Evolutionary conservation across 2,329 filamentous ascomycete genomes (phyloP).

Genomic region (Hypoxylon sp.): DNA sequence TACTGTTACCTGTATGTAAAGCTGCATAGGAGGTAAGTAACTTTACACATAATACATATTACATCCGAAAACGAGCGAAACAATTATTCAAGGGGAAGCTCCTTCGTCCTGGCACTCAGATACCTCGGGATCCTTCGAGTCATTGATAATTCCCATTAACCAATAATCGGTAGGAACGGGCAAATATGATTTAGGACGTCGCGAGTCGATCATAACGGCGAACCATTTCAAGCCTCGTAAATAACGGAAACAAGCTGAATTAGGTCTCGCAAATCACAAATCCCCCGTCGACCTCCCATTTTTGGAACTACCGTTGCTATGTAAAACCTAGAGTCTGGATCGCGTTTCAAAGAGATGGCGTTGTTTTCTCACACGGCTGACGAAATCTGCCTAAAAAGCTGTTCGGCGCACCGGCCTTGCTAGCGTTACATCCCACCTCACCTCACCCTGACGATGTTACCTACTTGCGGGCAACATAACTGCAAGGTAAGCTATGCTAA

Average conservation of each 20-base stretch:
- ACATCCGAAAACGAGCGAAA: slow-evolving; percentile 4
- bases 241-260: slow-evolving; percentile 19
- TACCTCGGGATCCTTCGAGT: slow-evolving; percentile 34
- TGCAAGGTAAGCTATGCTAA: slow-evolving; percentile 22
- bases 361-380: slow-evolving; percentile 28
- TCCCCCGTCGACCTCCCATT: slow-evolving; percentile 21
- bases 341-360: slow-evolving; percentile 39
- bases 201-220: slow-evolving; percentile 20
- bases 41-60: slow-evolving; percentile 21
- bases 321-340: slow-evolving; percentile 16
- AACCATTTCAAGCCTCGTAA: slow-evolving; percentile 23
- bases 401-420: slow-evolving; percentile 27
- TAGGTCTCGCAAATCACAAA: slow-evolving; percentile 14
- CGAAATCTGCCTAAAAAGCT: slow-evolving; percentile 37
- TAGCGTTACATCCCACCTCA: slow-evolving; percentile 43
- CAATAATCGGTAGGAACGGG: slow-evolving; percentile 14
- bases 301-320: slow-evolving; percentile 28
- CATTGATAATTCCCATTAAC: slow-evolving; percentile 24
- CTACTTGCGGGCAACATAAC: slow-evolving; percentile 28
- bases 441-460: slow-evolving; percentile 31
- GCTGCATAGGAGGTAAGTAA: slow-evolving; percentile 26
- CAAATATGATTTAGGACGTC: slow-evolving; percentile 14
- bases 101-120: slow-evolving; percentile 31
- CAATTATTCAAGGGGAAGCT: slow-evolving; percentile 19
- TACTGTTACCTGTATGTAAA: slow-evolving; percentile 18